Percentiles rank a stretch among this genome's conserved stretches.
These are phyloP conservation scores for Hemerocallis citrina DNA, from an alignment of 106 monocot species.

Conservation along the genomic window DNA sequence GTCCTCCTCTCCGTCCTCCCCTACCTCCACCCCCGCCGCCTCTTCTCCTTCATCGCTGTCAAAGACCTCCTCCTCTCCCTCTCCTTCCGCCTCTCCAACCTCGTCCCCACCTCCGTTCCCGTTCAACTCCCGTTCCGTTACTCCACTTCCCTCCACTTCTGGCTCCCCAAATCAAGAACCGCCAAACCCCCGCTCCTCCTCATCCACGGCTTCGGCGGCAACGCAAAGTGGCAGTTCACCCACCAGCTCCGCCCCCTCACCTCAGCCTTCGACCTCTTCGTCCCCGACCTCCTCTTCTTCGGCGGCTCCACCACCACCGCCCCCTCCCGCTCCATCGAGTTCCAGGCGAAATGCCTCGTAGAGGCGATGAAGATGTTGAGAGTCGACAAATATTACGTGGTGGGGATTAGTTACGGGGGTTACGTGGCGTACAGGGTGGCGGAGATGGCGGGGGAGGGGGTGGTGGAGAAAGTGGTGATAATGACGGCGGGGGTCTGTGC, in stretches of 20 bases:
- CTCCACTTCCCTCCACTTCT: constrained; percentile 29
- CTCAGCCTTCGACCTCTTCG: constrained; percentile 40
- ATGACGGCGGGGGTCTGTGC: constrained; percentile 32
- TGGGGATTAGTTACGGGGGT: constrained; percentile 55
- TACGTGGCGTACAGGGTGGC: constrained; percentile 66
- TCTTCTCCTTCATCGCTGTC: constrained; percentile 23
- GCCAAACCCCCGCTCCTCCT: constrained; percentile 27
- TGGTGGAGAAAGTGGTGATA: constrained; percentile 37
- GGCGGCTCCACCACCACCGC: constrained; percentile 21
- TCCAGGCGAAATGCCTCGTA: constrained; percentile 38
- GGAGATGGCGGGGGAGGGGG: constrained; percentile 12
- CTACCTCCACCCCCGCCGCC: not conserved
- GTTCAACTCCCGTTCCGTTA: constrained; percentile 7
- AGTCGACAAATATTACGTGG: constrained; percentile 31
- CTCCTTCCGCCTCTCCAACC: constrained; percentile 9
- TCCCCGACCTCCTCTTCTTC: constrained; percentile 62
- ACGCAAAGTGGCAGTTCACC: constrained; percentile 50
- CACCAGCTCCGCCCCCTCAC: constrained; percentile 32
- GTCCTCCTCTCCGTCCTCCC: not conserved
- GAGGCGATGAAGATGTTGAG: constrained; percentile 35
- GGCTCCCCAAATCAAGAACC: constrained; percentile 17
- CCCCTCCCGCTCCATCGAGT: constrained; percentile 23
- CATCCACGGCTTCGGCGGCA: constrained; percentile 61
- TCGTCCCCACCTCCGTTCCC: constrained; percentile 15
- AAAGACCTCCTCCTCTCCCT: constrained; percentile 22